phyloP scores from a whole-genome alignment of 2,329 filamentous ascomycete genomes.

The Sordariomycetes sp. region DNA sequence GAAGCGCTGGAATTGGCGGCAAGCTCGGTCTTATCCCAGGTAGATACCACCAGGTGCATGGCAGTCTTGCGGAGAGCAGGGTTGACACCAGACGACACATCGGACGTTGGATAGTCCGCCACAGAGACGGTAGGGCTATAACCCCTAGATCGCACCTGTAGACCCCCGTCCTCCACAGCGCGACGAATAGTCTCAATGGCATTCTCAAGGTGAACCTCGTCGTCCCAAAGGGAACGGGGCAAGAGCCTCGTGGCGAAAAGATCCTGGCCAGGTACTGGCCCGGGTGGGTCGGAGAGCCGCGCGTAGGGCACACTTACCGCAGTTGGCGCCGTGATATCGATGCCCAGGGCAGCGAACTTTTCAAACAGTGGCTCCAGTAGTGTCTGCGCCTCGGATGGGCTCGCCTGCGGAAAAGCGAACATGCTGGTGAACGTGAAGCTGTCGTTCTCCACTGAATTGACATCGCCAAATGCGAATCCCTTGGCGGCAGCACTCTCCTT shows the following conservation, averaged over 20 bases:
- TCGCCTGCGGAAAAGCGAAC: conserved; percentile 19
- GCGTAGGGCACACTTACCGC: conserved; percentile 5
- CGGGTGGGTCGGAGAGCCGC: conserved; percentile 7
- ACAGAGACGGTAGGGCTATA: conserved; percentile 16
- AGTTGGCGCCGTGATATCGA: conserved; percentile 16
- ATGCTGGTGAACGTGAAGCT: conserved; percentile 13
- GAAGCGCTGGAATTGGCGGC: conserved; percentile 9
- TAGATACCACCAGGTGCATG: conserved; percentile 19
- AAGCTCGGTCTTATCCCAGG: conserved; percentile 2
- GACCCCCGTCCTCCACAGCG: conserved; percentile 22
- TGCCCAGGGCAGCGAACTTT: conserved; percentile 10
- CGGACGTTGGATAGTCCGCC: conserved; percentile 16
- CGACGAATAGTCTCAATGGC: conserved; percentile 19
- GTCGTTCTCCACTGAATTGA: conserved; percentile 12
- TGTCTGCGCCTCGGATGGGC: conserved; percentile 19
- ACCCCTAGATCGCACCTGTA: conserved; percentile 19
- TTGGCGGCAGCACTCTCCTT: conserved; percentile 20
- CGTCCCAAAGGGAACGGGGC: conserved; percentile 15
- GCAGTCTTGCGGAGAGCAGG: conserved; percentile 29
- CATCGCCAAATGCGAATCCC: conserved; percentile 22
- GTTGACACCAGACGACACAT: conserved; percentile 20
- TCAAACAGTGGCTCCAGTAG: conserved; percentile 30
- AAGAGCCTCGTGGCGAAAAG: conserved; percentile 20
- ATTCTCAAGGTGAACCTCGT: conserved; percentile 12
- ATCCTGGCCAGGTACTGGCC: conserved; percentile 15